Base-by-base conservation (phyloP, 805 yeast genomes). In the Candida saitoana region DNA sequence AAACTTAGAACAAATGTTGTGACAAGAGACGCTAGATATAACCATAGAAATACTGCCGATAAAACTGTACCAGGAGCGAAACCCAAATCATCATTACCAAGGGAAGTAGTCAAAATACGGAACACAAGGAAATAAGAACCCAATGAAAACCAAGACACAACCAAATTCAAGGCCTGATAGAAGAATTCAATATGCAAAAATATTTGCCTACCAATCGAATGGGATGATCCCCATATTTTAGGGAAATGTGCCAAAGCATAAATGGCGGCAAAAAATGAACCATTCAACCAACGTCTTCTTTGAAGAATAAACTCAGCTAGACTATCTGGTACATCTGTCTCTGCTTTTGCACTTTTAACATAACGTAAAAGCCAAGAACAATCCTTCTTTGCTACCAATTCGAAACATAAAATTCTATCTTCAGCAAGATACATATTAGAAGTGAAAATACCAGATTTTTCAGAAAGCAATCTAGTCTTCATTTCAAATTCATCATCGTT, bases 341-440 rank as follows among this genome's bases (percentile, higher is more conserved):
- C 85, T 2, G 85, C 86, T 50, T 73, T 66, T 12, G 85, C 80
- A 38, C 74, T 72, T 53, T 79, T 79, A 54, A 81, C 79, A 55
- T 80, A 80, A 18, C 83, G 61, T 49, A 80, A 69, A 45, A 79
- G 73, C 86, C 86, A 80, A 41, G 74, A 67, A 49, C 76, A 71
- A 8, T 71, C 73, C 29, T 64, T 62, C 55, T 80, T 80, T 42
- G 82, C 81, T 14, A 77, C 79, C 40, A 80, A 73, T 51, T 80
- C 86, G 54, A 76, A 77, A 60, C 86, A 80, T 46, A 80, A 65
- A 49, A 80, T 80, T 51, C 86, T 76, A 54, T 80, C 86, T 59
- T 80, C 86, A 42, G 86, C 86, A 49, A 80, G 63, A 52, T 80
- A 80, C 86, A 80, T 80, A 55, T 80, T 80, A 43, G 80, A 79